phyloP scores from a whole-genome alignment of 2,329 filamentous ascomycete species.

The Cytospora piceae region DNA sequence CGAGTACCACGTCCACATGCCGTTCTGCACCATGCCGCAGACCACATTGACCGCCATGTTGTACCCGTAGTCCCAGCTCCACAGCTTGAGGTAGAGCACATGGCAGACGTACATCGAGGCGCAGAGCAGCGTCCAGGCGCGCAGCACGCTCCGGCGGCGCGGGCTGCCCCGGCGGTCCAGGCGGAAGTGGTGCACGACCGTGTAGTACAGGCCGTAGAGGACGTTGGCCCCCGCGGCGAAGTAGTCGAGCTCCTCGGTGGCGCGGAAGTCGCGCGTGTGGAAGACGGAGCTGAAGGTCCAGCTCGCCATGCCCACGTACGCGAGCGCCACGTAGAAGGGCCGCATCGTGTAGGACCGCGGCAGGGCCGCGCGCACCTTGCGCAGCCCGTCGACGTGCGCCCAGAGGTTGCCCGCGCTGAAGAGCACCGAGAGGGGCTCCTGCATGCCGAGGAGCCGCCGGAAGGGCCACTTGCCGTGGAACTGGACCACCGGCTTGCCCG shows the following conservation, averaged over 20 bases:
- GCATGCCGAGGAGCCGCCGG: constrained; percentile 84
- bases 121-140: constrained; percentile 78
- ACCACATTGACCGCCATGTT: constrained; percentile 96
- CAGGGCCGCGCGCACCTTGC: constrained; percentile 69
- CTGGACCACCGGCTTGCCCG: constrained; percentile 74
- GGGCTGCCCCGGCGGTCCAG: constrained; percentile 62
- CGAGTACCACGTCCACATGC: constrained; percentile 86
- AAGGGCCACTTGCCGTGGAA: constrained; percentile 99
- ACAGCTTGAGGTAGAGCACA: constrained; percentile 80
- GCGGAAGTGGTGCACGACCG: constrained; percentile 79
- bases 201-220: constrained; percentile 88
- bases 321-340: constrained; percentile 79
- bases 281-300: constrained; percentile 93
- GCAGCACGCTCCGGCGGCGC: constrained; percentile 55
- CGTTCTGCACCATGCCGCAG: constrained; percentile 77
- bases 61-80: constrained; percentile 93
- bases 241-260: constrained; percentile 95
- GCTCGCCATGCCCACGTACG: constrained; percentile 77
- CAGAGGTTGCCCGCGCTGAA: constrained; percentile 92
- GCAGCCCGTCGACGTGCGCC: constrained; percentile 79
- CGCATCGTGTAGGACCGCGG: constrained; percentile 75
- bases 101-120: constrained; percentile 72
- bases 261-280: constrained; percentile 81
- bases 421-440: constrained; percentile 91
- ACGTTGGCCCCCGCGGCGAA: constrained; percentile 90